phyloP scores from a whole-genome alignment of 345 rosid species.

The Combretum micranthum region DNA sequence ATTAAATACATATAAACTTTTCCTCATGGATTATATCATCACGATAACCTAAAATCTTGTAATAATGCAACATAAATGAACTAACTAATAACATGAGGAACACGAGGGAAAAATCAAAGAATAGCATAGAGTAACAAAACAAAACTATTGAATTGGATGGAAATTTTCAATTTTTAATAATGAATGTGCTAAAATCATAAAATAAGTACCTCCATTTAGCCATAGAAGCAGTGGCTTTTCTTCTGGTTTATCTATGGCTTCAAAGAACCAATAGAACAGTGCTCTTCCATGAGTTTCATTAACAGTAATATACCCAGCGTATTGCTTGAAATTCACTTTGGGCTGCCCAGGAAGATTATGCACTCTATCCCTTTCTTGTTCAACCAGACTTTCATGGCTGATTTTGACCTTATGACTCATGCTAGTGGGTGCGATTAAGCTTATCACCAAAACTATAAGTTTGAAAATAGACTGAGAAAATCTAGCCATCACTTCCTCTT shows the following conservation, averaged over 20 bases:
- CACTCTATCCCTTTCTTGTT: constrained; percentile 54
- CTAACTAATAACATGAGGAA: neutral
- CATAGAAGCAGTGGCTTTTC: constrained; percentile 59
- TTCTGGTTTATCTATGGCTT: constrained; percentile 38
- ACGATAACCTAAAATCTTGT: too few species aligned
- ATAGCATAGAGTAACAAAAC: too few species aligned
- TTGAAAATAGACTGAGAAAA: neutral
- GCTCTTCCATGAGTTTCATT: constrained; percentile 65
- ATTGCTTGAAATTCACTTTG: constrained; percentile 53
- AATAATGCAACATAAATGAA: neutral
- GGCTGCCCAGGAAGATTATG: constrained; percentile 63
- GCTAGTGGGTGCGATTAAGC: neutral
- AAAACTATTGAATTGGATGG: neutral
- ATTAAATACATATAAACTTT: too few species aligned
- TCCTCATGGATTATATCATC: too few species aligned
- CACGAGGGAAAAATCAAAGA: too few species aligned
- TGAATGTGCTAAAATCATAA: too few species aligned
- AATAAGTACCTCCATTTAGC: constrained; percentile 72
- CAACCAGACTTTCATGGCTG: constrained; percentile 13
- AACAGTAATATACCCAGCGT: constrained; percentile 77
- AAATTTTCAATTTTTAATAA: too few species aligned
- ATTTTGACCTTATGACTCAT: neutral
- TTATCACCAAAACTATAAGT: neutral
- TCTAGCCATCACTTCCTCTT: neutral
- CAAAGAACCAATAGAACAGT: constrained; percentile 82